Evolutionary conservation across 108 stramenopile genomes (phyloP), one percentile per base, ranked within the genome.

Genomic region (Nitzschia sp.): DNA sequence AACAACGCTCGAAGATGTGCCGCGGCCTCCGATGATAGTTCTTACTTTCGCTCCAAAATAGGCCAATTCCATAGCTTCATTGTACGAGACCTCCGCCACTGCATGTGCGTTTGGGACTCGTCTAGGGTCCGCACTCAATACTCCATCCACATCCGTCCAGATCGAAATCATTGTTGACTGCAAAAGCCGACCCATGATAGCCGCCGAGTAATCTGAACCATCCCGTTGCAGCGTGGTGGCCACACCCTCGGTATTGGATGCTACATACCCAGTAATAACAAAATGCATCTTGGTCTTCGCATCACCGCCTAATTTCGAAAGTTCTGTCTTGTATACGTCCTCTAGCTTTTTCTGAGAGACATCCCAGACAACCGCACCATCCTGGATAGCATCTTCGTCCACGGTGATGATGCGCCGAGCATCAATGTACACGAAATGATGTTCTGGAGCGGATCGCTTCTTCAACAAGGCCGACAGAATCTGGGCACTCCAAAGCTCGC

Each of bases 11-110:
- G 91, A 25, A 91, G 91, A 72, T 95, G 94, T 45, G 93, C 90
- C 6, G n/a, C n/a, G n/a, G n/a, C n/a, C n/a, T n/a, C n/a, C n/a
- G n/a, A n/a, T n/a, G n/a, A n/a, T n/a, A n/a, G n/a, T n/a, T n/a
- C n/a, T n/a, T n/a, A 95, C 94, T 64, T 96, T 93, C 28, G 96
- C 96, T 23, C 96, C 96, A 67, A 96, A 96, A 68, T 94, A 96
- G 15, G 93, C 94, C 48, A 96, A 69, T 81, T 95, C 96, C 89
- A 95, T 92, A 32, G 96, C 96, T 73, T 96, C 96, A 66, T 90
- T 90, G 72, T 92, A 96, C 21, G 78, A 84, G 13, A 96, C 85
- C 61, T 91, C 79, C 21, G 76, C 56, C 2, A 92, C 57, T 21
- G 87, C 72, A 62, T 88, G 68, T 0, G 90, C 87, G 47, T 78